Evolutionary conservation across 2,329 filamentous ascomycete genomes (phyloP), one percentile per base, ranked within the genome.

Genomic region (Neopestalotiopsis sp.): DNA sequence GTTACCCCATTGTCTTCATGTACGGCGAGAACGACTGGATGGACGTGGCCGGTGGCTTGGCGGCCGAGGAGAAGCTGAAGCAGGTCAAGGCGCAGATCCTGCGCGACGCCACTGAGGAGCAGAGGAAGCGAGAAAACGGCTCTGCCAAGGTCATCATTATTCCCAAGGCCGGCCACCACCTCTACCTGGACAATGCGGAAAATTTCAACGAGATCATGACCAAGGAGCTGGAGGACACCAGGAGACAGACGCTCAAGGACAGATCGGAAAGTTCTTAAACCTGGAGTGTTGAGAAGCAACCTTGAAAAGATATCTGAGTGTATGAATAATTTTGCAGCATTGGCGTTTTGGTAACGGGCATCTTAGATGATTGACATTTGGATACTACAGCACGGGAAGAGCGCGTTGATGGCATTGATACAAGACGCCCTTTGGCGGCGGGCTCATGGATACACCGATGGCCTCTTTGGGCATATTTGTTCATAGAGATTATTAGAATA

Each of bases 11-110:
- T 40, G 88, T 98, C 9, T 89, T 99, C 78, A 95, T 98, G 92
- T 99, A 99, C 78, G 96, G 96, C 71, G 95, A 98, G 75, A 91
- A 96, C 76, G 96, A 99, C 84, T 99, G 96, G 96, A 99, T 99
- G 96, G 96, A 99, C 73, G 91, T 96, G 9, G 90, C 90, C 0
- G 96, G 95, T 34, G 96, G 96, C 0, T 89, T 91, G 61, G 94
- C 92, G 0, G 91, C 95, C 0, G 89, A 92, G 76, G 89, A 95
- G 80, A 94, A 92, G 79, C 87, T 98, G 13, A 91, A 93, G 70
- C 85, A 91, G 69, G 90, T 91, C 71, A 88, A 88, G 72, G 81
- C 82, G 32, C 87, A 88, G 64, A 84, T 87, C 0, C 81, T 97
- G 3, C 81, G 85, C 13, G 80, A 86, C 28, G 92, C 88, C 28